phyloP scores from a whole-genome alignment of 2,329 filamentous ascomycete species.

The Dryadomyces quercivorus region DNA sequence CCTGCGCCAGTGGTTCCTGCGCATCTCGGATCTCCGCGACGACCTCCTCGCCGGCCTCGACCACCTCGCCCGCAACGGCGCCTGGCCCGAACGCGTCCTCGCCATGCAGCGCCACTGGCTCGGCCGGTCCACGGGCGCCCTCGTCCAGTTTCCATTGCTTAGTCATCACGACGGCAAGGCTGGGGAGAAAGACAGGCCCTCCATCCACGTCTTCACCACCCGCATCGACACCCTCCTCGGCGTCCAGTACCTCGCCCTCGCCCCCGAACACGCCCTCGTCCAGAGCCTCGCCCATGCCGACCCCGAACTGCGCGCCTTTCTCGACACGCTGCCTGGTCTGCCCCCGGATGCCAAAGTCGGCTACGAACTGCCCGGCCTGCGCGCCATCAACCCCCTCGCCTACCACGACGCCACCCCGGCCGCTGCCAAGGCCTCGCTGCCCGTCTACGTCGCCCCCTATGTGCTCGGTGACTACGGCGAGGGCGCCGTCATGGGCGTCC shows the following conservation, averaged over 20 bases:
- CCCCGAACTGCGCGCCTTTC: constrained; percentile 49
- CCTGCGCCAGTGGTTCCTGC: constrained; percentile 83
- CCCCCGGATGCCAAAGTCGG: constrained; percentile 50
- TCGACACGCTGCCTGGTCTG: constrained; percentile 47
- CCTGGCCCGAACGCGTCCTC: constrained; percentile 74
- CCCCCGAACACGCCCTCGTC: constrained; percentile 60
- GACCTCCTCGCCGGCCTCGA: constrained; percentile 60
- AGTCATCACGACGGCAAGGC: constrained; percentile 1
- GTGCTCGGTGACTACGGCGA: constrained; percentile 78
- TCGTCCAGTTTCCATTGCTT: constrained; percentile 56
- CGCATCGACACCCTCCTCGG: constrained; percentile 79
- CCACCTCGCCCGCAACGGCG: constrained; percentile 44
- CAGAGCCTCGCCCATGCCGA: constrained; percentile 45
- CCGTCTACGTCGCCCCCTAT: constrained; percentile 73
- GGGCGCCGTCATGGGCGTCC: constrained; percentile 85
- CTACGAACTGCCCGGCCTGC: constrained; percentile 50
- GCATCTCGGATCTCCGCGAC: constrained; percentile 69
- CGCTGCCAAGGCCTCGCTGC: constrained; percentile 45
- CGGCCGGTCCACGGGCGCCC: constrained; percentile 62
- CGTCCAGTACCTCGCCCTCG: constrained; percentile 73
- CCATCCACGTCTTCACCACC: constrained; percentile 70
- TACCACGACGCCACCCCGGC: constrained; percentile 38
- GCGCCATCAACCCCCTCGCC: constrained; percentile 54
- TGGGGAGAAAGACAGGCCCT: constrained; percentile 13
- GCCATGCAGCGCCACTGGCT: constrained; percentile 84